Evolutionary conservation across 1,139 yeast genomes (phyloP).

Genomic region (Entelexis sorbosivorans): DNA sequence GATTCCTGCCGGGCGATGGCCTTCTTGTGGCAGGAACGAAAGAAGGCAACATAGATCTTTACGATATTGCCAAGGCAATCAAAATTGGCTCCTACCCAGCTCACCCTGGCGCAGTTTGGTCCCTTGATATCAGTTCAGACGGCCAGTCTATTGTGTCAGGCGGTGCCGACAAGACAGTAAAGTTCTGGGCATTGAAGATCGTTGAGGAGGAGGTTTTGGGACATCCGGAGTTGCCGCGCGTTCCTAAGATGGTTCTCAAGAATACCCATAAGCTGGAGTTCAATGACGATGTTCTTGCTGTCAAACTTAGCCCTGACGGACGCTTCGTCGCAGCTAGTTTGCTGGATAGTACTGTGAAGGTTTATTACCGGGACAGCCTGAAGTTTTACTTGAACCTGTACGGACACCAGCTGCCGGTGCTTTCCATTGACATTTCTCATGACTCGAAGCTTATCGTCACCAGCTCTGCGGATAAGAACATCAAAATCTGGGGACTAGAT

Average conservation of each 20-base stretch:
- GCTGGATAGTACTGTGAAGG: constrained; percentile 86
- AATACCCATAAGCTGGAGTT: constrained; percentile 77
- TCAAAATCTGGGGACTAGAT: constrained; percentile 96
- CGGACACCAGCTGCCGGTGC: constrained; percentile 90
- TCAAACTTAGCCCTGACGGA: constrained; percentile 72
- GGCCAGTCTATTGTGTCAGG: constrained; percentile 83
- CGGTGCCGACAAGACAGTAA: constrained; percentile 81
- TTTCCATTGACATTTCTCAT: constrained; percentile 62
- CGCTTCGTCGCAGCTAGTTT: constrained; percentile 72
- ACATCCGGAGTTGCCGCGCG: constrained; percentile 37
- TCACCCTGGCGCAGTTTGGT: constrained; percentile 84
- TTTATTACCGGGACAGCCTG: constrained; percentile 73
- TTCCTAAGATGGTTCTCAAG: constrained; percentile 47
- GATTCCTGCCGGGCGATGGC: constrained; percentile 85
- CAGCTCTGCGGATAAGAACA: constrained; percentile 92
- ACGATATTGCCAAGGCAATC: constrained; percentile 76
- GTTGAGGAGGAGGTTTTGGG: constrained; percentile 62
- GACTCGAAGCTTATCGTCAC: constrained; percentile 83
- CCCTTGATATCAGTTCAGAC: constrained; percentile 74
- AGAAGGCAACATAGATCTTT: constrained; percentile 71
- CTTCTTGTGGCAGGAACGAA: constrained; percentile 84
- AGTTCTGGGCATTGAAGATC: constrained; percentile 76
- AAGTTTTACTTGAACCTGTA: constrained; percentile 80
- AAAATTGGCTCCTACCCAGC: constrained; percentile 60
- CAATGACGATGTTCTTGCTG: constrained; percentile 71